Evolutionary conservation across 495 filamentous ascomycete species (phyloP).

Genomic region (Penicillium nucicola): DNA sequence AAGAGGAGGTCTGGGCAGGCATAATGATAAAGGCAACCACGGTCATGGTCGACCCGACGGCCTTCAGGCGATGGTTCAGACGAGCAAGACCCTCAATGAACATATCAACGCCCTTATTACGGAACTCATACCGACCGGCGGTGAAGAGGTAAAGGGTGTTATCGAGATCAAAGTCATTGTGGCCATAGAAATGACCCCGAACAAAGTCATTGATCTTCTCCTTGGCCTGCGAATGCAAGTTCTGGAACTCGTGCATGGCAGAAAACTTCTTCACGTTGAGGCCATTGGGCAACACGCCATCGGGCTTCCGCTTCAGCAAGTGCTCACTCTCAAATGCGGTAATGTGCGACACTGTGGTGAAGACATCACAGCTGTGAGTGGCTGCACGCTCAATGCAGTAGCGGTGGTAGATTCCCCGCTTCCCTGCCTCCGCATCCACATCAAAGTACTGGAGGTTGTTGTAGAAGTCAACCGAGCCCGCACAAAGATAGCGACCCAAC

Average conservation of each 20-base stretch:
- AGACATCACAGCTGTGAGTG: slow-evolving; percentile 88
- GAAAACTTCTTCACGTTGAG: slow-evolving; percentile 99
- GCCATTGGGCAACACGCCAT: slow-evolving; percentile 93
- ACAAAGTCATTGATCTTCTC: slow-evolving; percentile 98
- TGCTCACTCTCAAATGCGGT: slow-evolving; percentile 98
- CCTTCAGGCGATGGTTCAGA: slow-evolving; percentile 89
- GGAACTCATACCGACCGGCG: slow-evolving; percentile 91
- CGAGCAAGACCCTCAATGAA: slow-evolving; percentile 95
- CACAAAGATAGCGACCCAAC: slow-evolving; percentile 92
- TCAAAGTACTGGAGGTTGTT: slow-evolving; percentile 98
- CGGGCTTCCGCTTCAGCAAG: slow-evolving; percentile 93
- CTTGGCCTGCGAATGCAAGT: slow-evolving; percentile 92
- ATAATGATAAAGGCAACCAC: slow-evolving; percentile 99
- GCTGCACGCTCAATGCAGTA: slow-evolving; percentile 97
- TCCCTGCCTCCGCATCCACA: slow-evolving; percentile 93
- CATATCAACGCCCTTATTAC: slow-evolving; percentile 99
- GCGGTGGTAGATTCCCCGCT: slow-evolving; percentile 96
- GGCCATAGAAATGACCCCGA: slow-evolving; percentile 96
- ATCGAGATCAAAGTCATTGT: slow-evolving; percentile 93
- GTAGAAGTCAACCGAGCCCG: slow-evolving; percentile 97
- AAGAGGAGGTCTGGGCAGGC: slow-evolving; percentile 94
- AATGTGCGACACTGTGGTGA: slow-evolving; percentile 98
- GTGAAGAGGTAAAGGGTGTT: slow-evolving; percentile 99
- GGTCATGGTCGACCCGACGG: slow-evolving; percentile 80
- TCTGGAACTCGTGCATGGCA: slow-evolving; percentile 98